Evolutionary conservation across 345 rosid genomes (phyloP).

Genomic region (Citrus sp.): DNA sequence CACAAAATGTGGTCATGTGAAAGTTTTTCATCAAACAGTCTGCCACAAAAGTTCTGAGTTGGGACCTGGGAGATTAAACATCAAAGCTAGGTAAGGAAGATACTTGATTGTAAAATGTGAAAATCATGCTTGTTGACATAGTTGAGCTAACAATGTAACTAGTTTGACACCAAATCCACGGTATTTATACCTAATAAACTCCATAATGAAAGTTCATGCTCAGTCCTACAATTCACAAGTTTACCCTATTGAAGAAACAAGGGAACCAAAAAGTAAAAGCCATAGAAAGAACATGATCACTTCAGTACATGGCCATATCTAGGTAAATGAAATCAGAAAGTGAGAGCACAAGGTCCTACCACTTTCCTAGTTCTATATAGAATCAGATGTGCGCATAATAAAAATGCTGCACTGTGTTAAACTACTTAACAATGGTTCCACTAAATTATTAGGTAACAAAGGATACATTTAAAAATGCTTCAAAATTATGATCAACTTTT

Average conservation of each 20-base stretch:
- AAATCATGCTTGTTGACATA: not conserved
- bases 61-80: not conserved
- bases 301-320: not conserved
- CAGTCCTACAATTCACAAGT: not conserved
- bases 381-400: slow-evolving; percentile 4
- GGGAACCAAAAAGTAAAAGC: not conserved
- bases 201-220: no score
- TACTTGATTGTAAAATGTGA: no score
- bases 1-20: not conserved
- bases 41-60: not conserved
- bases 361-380: slow-evolving; percentile 7
- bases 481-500: not conserved
- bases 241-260: not conserved
- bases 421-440: slow-evolving; percentile 7
- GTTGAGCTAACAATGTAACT: not conserved
- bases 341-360: slow-evolving; percentile 16
- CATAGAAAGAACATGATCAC: slow-evolving; percentile 1
- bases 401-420: slow-evolving; percentile 7
- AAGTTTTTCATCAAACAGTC: not conserved
- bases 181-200: not conserved
- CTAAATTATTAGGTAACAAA: slow-evolving; percentile 27
- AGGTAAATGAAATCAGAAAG: slow-evolving; percentile 1
- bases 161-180: not conserved
- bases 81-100: not conserved
- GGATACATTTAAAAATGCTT: slow-evolving; percentile 3